Percentiles rank a stretch among this genome's conserved stretches.
These are phyloP conservation scores for Wallemia ichthyophaga DNA, from an alignment of 1,284 basidiomycete species.

Conservation along the genomic window DNA sequence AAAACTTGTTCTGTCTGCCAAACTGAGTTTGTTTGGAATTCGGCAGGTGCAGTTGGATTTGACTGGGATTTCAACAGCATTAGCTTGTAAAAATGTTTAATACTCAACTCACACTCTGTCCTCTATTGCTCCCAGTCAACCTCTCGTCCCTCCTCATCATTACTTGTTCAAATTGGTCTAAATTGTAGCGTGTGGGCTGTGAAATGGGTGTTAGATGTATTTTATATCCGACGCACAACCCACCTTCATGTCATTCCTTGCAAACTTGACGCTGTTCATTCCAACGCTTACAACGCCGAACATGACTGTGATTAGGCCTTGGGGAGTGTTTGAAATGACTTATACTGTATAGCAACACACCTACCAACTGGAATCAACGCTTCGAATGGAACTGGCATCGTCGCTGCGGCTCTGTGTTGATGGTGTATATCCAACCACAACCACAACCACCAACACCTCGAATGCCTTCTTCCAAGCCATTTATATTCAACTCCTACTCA, in stretches of 20 bases:
- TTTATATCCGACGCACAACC: constrained; percentile 1
- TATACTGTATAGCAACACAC: neutral
- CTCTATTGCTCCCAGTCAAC: constrained; percentile 12
- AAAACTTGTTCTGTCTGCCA: neutral
- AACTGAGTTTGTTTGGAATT: neutral
- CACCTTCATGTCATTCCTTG: constrained; percentile 14
- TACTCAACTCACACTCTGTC: constrained; percentile 11
- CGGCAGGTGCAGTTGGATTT: neutral
- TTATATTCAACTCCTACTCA: constrained; percentile 36
- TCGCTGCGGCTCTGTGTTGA: constrained; percentile 3
- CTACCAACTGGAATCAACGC: constrained; percentile 13
- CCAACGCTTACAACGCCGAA: constrained; percentile 14
- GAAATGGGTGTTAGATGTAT: neutral
- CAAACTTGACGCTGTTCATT: constrained; percentile 10
- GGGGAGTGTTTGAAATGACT: neutral
- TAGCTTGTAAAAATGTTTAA: neutral
- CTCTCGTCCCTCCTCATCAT: constrained; percentile 15
- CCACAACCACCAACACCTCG: too few species aligned
- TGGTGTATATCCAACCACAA: too few species aligned
- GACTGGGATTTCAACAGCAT: too few species aligned
- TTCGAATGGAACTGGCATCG: constrained; percentile 15
- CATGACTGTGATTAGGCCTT: constrained; percentile 12
- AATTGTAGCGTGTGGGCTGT: constrained; percentile 12
- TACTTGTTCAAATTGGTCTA: constrained; percentile 15
- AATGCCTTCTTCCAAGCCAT: too few species aligned